A percentile compares a stretch with the other conserved stretches of the same genome.
phyloP scores from a whole-genome alignment of 306 rosid genomes.

The Cercis canadensis region DNA sequence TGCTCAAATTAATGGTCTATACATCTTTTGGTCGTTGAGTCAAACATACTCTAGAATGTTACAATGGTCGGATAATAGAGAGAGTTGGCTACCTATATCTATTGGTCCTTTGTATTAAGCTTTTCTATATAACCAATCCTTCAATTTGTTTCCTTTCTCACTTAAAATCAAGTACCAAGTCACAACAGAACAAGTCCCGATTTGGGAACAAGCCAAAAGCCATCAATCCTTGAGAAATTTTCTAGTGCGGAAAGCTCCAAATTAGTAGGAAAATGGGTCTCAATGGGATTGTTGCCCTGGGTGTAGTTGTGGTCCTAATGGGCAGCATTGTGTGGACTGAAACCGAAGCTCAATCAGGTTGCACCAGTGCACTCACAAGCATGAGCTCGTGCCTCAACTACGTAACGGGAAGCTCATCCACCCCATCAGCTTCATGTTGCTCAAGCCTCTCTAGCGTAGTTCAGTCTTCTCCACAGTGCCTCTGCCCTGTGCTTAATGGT shows the following conservation, averaged over 20 bases:
- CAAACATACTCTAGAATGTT: constrained; percentile 1
- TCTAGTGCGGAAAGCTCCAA: not conserved
- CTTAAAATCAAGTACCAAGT: not conserved
- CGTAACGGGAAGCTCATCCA: constrained; percentile 62
- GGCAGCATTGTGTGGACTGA: constrained; percentile 36
- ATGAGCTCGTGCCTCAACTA: constrained; percentile 67
- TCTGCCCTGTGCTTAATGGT: constrained; percentile 66
- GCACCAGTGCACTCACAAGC: constrained; percentile 51
- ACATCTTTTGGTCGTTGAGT: not conserved
- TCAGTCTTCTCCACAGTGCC: constrained; percentile 75
- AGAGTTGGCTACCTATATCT: constrained; percentile 61
- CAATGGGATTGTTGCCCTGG: constrained; percentile 30
- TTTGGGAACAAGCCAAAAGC: not conserved
- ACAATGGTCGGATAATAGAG: not conserved
- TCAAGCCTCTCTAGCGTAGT: constrained; percentile 65
- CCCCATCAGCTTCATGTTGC: constrained; percentile 75
- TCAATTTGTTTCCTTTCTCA: constrained; percentile 1
- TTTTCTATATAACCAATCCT: constrained; percentile 32
- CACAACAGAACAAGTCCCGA: not conserved
- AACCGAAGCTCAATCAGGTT: constrained; percentile 62
- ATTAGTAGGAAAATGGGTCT: constrained; percentile 37
- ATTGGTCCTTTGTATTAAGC: constrained; percentile 32
- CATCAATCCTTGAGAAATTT: not conserved
- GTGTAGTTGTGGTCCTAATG: constrained; percentile 44
- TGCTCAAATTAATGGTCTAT: not conserved